Percentiles rank a stretch among this genome's conserved stretches.
Evolutionary conservation across 345 rosid genomes (phyloP).

Genomic region (Melaleuca quinquenervia): DNA sequence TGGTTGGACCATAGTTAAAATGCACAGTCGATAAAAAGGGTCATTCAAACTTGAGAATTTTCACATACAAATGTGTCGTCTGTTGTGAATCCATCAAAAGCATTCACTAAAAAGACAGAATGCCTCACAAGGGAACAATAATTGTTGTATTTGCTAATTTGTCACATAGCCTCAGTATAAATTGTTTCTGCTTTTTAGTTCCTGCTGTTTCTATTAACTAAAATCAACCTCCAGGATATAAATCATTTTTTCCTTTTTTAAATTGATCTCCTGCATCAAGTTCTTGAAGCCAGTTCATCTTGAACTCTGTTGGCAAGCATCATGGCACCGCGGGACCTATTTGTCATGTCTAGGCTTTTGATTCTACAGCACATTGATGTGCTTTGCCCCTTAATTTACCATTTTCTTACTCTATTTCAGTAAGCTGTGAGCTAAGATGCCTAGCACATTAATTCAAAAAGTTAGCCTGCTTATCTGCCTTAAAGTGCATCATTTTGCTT

Average conservation of each 20-base stretch:
- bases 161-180: background rate
- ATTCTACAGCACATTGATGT: background rate
- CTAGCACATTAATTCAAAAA: background rate
- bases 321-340: background rate
- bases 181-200: background rate
- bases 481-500: background rate
- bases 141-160: background rate
- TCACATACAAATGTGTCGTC: background rate
- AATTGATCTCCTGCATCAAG: background rate
- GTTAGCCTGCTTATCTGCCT: background rate
- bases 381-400: background rate
- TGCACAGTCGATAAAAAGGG: background rate
- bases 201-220: background rate
- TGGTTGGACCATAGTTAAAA: background rate
- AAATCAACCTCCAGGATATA: background rate
- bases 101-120: background rate
- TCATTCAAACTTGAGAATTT: background rate
- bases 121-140: background rate
- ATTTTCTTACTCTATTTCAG: background rate
- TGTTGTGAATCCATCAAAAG: background rate
- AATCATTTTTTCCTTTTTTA: background rate
- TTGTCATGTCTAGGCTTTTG: background rate
- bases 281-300: slow-evolving; percentile 27
- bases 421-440: background rate
- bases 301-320: background rate